Evolutionary conservation across 257 asterid genomes (phyloP).

Genomic region (Cinchona pubescens): DNA sequence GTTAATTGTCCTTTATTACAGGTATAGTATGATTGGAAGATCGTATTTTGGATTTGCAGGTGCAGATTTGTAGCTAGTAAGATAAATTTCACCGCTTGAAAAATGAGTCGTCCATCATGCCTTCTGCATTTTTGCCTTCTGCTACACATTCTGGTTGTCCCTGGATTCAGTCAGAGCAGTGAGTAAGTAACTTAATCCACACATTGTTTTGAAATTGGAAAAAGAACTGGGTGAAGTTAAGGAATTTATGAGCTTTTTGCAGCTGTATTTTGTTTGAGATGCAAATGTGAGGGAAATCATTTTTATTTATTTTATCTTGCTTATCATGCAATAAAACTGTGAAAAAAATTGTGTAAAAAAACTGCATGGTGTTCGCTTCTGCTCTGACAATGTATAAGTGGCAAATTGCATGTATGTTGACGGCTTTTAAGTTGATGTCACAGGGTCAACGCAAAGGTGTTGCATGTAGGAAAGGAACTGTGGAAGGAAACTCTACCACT

Average conservation of each 20-base stretch:
- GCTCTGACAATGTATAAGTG: not conserved
- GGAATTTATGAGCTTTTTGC: not conserved
- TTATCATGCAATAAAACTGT: not conserved
- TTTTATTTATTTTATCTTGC: not conserved
- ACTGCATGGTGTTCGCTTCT: not conserved
- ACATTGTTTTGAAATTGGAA: not conserved
- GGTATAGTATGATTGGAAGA: not conserved
- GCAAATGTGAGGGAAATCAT: not conserved
- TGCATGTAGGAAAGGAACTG: constrained; percentile 65
- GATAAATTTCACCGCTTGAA: not conserved
- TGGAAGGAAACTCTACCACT: constrained; percentile 53
- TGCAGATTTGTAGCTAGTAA: not conserved
- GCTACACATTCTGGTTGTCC: constrained; percentile 11
- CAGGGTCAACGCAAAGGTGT: constrained; percentile 39
- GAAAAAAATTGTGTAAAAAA: not conserved
- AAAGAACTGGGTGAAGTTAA: no score
- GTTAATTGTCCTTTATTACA: not conserved
- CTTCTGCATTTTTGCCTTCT: not conserved
- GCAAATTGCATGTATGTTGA: not conserved
- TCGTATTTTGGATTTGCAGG: constrained; percentile 11
- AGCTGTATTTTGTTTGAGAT: not conserved
- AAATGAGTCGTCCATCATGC: not conserved
- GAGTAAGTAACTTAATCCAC: constrained; percentile 16
- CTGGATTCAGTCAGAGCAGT: constrained; percentile 16
- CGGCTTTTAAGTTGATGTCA: constrained; percentile 4